Evolutionary conservation across 2,329 filamentous ascomycete genomes (phyloP).

Genomic region (Fusarium sp.): DNA sequence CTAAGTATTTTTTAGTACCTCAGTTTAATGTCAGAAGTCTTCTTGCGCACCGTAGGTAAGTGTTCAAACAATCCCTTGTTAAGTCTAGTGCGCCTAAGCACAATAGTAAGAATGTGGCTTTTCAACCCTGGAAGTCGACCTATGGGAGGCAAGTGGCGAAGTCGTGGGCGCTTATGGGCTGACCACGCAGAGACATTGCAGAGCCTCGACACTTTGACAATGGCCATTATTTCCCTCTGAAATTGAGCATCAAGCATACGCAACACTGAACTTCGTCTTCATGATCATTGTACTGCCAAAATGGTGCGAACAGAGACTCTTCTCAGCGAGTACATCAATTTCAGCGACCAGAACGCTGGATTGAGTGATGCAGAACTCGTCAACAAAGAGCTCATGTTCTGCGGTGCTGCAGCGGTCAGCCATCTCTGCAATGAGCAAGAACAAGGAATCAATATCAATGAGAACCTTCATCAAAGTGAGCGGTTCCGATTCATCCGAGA

Average conservation of each 20-base stretch:
- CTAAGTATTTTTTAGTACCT: no score
- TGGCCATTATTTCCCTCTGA: neutral
- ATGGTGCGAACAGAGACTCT: neutral
- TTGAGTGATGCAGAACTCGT: neutral
- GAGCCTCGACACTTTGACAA: neutral
- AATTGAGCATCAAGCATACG: fast-evolving
- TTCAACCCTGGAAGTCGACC: neutral
- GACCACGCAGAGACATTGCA: neutral
- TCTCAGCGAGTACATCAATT: slow-evolving; percentile 3
- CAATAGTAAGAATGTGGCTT: neutral
- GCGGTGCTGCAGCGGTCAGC: neutral
- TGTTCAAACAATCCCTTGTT: no score
- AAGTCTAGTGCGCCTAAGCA: no score
- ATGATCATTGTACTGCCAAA: neutral
- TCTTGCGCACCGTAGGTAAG: no score
- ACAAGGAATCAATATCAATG: fast-evolving
- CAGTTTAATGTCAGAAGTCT: no score
- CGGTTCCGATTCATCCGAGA: neutral
- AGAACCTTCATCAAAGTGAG: neutral
- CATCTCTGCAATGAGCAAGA: slow-evolving; percentile 3
- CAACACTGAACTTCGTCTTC: fast-evolving
- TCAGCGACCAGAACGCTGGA: neutral
- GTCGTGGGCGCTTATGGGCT: neutral
- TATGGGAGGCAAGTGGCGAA: neutral
- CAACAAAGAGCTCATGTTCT: neutral